Evolutionary conservation across 225 moss, liverwort and hornwort species (phyloP), one percentile per base, ranked within the genome.

Genomic region (Antitrichia curtipendula): DNA sequence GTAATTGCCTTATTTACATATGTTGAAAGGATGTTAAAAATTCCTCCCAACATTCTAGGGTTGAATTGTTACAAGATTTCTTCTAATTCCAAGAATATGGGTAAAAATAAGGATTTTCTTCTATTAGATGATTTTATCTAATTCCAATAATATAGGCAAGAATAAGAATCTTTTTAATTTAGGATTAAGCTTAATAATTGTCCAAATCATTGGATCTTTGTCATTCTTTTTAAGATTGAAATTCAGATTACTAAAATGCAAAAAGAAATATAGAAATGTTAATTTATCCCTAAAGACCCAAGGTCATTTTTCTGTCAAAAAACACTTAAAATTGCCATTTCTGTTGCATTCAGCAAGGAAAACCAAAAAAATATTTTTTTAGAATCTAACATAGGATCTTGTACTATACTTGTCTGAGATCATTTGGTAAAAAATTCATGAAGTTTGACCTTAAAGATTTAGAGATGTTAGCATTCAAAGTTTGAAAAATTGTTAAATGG

Each of bases 21-120:
- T 10, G 1, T 45, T 17, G 29, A 45, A 72, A 43, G 2, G 28
- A 45, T 47, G 2, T 5, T 19, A 12, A 19, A 72, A 18, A 7
- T 45, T 7, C 15, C 17, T 47, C 9, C 0, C 0, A 0, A 0
- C 47, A 47, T 47, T 73, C 11, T 73, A 47, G 1, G 2, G 2
- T 74, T 49, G 7, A 32, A 49, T 20, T 32, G 0, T 32, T 74
- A 12, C 2, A 32, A 73, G 31, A 19, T 17, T 19, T 47, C 7
- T 74, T 47, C 7, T 29, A 29, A 29, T 47, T 1, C 12, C 29
- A 29, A 47, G 1, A 45, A 73, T 29, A 6, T 17, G 2, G 4
- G 5, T 1, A 1, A 29, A 17, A 29, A 29, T 45, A 45, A 28
- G 17, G 27, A 17, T 28, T 27, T 72, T 28, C 1, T 22, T 34